Evolutionary conservation across 2,329 filamentous ascomycete species (phyloP).

Genomic region (Onygena corvina): DNA sequence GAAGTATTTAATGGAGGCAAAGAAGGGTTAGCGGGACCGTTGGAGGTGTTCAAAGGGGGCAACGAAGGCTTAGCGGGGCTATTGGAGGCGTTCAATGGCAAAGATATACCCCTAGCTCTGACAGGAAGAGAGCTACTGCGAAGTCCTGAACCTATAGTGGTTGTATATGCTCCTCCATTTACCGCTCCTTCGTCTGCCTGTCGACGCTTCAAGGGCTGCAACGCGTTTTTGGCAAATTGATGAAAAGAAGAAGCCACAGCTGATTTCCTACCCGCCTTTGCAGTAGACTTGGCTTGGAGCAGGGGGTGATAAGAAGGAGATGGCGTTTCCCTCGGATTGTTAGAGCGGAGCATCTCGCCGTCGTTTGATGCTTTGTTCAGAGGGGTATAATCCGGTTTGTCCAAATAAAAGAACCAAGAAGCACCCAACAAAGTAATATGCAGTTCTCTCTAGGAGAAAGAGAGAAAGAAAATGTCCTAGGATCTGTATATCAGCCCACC

Average conservation of each 20-base stretch:
- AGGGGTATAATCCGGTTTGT: background rate
- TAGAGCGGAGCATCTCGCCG: background rate
- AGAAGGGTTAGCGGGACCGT: no score
- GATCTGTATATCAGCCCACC: background rate
- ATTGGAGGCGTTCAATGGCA: background rate
- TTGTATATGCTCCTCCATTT: background rate
- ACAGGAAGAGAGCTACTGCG: conserved; percentile 4
- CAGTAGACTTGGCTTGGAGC: conserved; percentile 1
- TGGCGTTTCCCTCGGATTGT: background rate
- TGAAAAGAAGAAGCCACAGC: conserved; percentile 17
- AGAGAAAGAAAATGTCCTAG: background rate
- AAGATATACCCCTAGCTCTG: background rate
- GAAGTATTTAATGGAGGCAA: background rate
- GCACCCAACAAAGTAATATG: background rate
- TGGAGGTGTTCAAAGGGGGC: no score
- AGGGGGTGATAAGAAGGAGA: background rate
- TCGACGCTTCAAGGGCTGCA: conserved; percentile 14
- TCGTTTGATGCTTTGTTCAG: conserved; percentile 1
- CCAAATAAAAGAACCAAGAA: background rate
- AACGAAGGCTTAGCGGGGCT: background rate
- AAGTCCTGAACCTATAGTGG: background rate
- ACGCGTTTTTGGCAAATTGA: conserved; percentile 15
- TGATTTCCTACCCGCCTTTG: conserved; percentile 13
- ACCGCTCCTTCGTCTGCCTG: conserved; percentile 1
- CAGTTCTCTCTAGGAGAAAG: background rate